Evolutionary conservation across 805 yeast species (phyloP), one percentile per base, ranked within the genome.

Genomic region (Hanseniaspora osmophila): DNA sequence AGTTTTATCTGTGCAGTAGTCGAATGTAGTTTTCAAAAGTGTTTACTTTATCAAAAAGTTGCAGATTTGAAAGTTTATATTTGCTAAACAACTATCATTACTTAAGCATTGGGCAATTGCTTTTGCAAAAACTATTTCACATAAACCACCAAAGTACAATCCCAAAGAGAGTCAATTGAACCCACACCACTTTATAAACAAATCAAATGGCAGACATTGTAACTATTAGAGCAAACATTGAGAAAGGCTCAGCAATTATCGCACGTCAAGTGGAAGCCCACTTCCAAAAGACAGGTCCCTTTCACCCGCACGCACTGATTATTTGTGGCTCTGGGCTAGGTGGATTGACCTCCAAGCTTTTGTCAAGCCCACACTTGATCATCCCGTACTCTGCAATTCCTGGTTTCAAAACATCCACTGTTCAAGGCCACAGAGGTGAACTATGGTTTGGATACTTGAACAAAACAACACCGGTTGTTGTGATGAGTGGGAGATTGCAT

Each of bases 271-370:
- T 46, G 10, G 33, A 41, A 6, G 16, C 30, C 12, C 48, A 46
- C 16, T 46, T 46, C 17, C 17, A 44, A 15, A 43, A 45, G 15
- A 43, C 37, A 5, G 33, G 27, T 6, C 43, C 41, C 10, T 46
- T 46, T 37, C 43, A 46, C 11, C 95, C 96, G 2, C 66, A 75
- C 48, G 78, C 77, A 0, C 73, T 87, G 47, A 81, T 90, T 51
- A 84, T 90, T 44, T 88, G 96, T 64, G 98, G 98, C 6, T 84
- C 96, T 4, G 98, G 98, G 0, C 69, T 90, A 15, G 94, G 95
- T 11, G 94, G 94, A 0, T 79, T 90, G 43, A 80, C 88, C 1
- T 68, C 73, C 54, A 64, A n/a, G 47, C 65, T 10, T 38, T 63
- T 3, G 58, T 60, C 17, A 58, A 65, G 4, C 59, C 67, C 4